phyloP scores from a whole-genome alignment of 805 yeast species.

The Sungouiozyma ichnusensis region DNA sequence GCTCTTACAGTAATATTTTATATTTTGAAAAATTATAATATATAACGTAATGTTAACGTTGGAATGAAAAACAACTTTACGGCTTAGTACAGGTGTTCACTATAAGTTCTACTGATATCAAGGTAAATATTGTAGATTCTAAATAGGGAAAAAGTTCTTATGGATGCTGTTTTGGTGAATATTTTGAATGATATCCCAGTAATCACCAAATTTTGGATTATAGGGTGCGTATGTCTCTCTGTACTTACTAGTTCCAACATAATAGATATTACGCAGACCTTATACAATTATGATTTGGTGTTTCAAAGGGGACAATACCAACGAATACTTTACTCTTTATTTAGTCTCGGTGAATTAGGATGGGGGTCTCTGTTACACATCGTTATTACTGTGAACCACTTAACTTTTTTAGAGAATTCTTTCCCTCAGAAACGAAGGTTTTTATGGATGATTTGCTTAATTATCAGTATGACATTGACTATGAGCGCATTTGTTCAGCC shows the following conservation, averaged over 20 bases:
- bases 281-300: conserved; percentile 31
- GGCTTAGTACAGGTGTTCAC: too few species aligned
- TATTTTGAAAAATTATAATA: neutral
- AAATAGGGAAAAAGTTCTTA: conserved; percentile 2
- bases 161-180: conserved; percentile 24
- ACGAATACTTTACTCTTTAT: conserved; percentile 30
- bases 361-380: conserved; percentile 17
- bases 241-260: conserved; percentile 28
- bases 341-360: conserved; percentile 30
- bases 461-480: conserved; percentile 9
- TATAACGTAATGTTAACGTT: neutral
- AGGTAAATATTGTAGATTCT: too few species aligned
- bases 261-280: conserved; percentile 24
- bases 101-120: neutral
- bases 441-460: conserved; percentile 18
- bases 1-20: too few species aligned
- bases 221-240: conserved; percentile 30
- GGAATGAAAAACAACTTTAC: too few species aligned
- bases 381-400: conserved; percentile 14
- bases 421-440: conserved; percentile 15
- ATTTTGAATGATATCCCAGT: conserved; percentile 29
- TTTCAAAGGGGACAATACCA: conserved; percentile 31
- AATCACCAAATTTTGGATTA: conserved; percentile 32
- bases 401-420: conserved; percentile 22
- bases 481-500: conserved; percentile 23